A percentile compares a stretch with the other conserved stretches of the same genome.
Conservation (phyloP, 176 grass and related monocot species). For the Elaeis guineensis region DNA sequence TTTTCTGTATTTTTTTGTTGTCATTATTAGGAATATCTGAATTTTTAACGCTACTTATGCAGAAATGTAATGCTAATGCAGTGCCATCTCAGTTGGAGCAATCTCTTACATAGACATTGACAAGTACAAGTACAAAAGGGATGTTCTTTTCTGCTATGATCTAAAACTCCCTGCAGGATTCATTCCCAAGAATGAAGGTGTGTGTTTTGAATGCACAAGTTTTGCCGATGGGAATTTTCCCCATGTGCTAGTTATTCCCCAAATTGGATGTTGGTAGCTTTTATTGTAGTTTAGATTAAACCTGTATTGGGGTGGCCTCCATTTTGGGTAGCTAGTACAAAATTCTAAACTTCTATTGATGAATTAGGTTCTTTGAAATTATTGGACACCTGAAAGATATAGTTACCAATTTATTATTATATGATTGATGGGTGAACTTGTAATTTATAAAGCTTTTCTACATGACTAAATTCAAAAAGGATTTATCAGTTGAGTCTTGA, state of each 20-base stretch:
- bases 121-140: conserved; percentile 82
- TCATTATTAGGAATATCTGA: not conserved
- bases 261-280: not conserved
- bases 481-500: too few species aligned
- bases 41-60: not conserved
- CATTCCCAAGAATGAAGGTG: conserved; percentile 79
- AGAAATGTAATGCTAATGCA: conserved; percentile 24
- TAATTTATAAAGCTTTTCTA: too few species aligned
- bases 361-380: too few species aligned
- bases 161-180: conserved; percentile 71
- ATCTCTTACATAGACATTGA: conserved; percentile 80
- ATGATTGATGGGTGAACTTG: too few species aligned
- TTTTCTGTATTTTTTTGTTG: not conserved
- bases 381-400: too few species aligned
- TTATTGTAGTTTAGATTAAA: not conserved
- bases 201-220: not conserved
- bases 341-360: too few species aligned
- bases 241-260: not conserved
- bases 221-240: not conserved
- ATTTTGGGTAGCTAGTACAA: too few species aligned
- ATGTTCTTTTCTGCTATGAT: conserved; percentile 95
- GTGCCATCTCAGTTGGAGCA: conserved; percentile 60
- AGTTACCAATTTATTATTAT: too few species aligned
- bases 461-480: too few species aligned
- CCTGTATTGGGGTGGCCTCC: too few species aligned